These are phyloP conservation scores for Rosa hybrid DNA, from an alignment of 331 rosid genomes.

Conservation along the genomic window DNA sequence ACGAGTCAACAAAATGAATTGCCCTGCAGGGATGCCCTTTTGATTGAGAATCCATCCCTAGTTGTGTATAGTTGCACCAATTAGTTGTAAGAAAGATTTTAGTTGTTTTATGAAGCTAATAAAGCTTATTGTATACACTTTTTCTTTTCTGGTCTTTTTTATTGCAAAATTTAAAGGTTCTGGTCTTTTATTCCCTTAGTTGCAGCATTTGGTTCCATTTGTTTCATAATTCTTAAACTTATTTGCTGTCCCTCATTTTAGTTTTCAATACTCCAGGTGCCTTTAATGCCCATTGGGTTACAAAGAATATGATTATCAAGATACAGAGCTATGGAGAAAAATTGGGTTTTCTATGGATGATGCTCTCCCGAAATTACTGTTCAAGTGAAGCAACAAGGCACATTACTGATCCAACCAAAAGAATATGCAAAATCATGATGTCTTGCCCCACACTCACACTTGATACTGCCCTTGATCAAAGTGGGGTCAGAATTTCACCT, in stretches of 20 bases:
- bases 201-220: neutral
- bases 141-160: too few species aligned
- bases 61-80: too few species aligned
- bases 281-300: neutral
- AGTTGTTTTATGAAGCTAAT: too few species aligned
- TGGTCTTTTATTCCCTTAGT: too few species aligned
- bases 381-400: constrained; percentile 38
- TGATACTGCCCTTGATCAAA: constrained; percentile 73
- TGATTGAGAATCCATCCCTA: too few species aligned
- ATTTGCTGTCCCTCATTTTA: neutral
- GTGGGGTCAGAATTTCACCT: constrained; percentile 63
- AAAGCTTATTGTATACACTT: too few species aligned
- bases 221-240: neutral
- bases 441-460: constrained; percentile 48
- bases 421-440: constrained; percentile 56
- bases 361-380: constrained; percentile 19
- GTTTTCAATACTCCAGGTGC: constrained; percentile 8
- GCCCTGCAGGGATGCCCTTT: too few species aligned
- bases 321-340: neutral
- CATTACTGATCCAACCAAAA: constrained; percentile 43
- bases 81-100: too few species aligned
- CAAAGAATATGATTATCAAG: neutral
- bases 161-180: too few species aligned
- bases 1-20: too few species aligned
- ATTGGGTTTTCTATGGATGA: constrained; percentile 5